These are phyloP conservation scores for Mucor racemosus DNA, from an alignment of 371 early-diverging fungal genomes.

Conservation along the genomic window DNA sequence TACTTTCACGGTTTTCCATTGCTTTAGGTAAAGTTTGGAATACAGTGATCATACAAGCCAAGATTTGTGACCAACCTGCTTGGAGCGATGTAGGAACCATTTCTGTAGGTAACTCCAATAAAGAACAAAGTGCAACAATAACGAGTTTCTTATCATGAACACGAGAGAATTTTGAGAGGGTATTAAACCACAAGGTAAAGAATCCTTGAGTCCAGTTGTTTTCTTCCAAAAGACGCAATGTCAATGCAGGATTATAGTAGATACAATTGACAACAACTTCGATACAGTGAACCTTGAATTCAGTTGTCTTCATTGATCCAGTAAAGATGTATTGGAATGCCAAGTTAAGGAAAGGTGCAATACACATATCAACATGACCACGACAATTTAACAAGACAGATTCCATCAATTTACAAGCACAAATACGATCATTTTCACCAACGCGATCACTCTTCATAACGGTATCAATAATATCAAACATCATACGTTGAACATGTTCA, in stretches of 20 bases:
- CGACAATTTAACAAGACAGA: constrained; percentile 79
- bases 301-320: constrained; percentile 59
- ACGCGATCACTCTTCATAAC: constrained; percentile 73
- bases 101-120: constrained; percentile 74
- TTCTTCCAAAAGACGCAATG: constrained; percentile 80
- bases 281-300: constrained; percentile 62
- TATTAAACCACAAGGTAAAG: constrained; percentile 82
- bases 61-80: constrained; percentile 71
- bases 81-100: constrained; percentile 76
- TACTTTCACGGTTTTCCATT: constrained; percentile 71
- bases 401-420: constrained; percentile 81
- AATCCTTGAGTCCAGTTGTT: constrained; percentile 76
- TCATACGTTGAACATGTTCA: constrained; percentile 62
- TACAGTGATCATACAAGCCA: constrained; percentile 64
- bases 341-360: constrained; percentile 66
- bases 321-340: constrained; percentile 69
- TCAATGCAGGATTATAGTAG: constrained; percentile 81
- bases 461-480: constrained; percentile 74
- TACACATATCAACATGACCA: constrained; percentile 70
- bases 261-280: constrained; percentile 81
- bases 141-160: constrained; percentile 94
- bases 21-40: constrained; percentile 84
- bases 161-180: constrained; percentile 71
- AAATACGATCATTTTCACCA: constrained; percentile 73
- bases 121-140: constrained; percentile 77